Conservation (phyloP, 495 filamentous ascomycete species). For the Lophiotrema nucula region DNA sequence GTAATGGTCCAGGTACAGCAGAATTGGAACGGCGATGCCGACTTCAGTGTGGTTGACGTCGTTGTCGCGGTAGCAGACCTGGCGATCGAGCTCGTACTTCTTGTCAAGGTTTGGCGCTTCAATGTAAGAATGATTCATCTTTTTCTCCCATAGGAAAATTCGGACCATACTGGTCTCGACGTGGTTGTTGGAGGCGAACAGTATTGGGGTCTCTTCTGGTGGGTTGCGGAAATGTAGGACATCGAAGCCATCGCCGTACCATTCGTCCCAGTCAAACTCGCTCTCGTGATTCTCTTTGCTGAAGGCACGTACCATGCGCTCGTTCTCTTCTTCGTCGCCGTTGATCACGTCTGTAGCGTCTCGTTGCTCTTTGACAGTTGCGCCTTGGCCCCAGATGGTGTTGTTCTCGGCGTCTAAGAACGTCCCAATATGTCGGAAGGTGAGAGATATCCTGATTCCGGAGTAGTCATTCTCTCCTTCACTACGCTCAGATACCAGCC, state of each 20-base stretch:
- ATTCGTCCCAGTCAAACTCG: constrained; percentile 74
- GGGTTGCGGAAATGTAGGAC: constrained; percentile 68
- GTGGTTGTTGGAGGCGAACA: constrained; percentile 21
- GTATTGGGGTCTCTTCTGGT: constrained; percentile 24
- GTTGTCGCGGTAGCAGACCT: constrained; percentile 56
- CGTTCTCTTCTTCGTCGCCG: constrained; percentile 62
- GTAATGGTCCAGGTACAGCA: constrained; percentile 56
- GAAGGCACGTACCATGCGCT: constrained; percentile 74
- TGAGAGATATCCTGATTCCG: constrained; percentile 85
- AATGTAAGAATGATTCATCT: constrained; percentile 14
- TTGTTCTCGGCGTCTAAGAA: constrained; percentile 63
- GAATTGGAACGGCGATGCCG: constrained; percentile 49
- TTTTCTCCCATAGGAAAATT: constrained; percentile 19
- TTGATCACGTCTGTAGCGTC: constrained; percentile 64
- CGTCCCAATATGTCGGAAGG: constrained; percentile 87
- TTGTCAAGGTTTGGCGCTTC: constrained; percentile 32
- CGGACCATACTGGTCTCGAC: constrained; percentile 22
- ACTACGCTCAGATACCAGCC: constrained; percentile 61
- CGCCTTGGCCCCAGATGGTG: constrained; percentile 90
- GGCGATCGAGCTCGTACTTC: constrained; percentile 37
- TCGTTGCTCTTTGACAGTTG: constrained; percentile 60
- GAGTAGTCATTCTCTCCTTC: constrained; percentile 66
- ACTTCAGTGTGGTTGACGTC: constrained; percentile 49
- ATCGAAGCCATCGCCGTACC: constrained; percentile 82
- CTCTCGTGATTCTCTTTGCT: constrained; percentile 75